Conservation (phyloP, 176 grass and related monocot species). For the Raddia guianensis region DNA sequence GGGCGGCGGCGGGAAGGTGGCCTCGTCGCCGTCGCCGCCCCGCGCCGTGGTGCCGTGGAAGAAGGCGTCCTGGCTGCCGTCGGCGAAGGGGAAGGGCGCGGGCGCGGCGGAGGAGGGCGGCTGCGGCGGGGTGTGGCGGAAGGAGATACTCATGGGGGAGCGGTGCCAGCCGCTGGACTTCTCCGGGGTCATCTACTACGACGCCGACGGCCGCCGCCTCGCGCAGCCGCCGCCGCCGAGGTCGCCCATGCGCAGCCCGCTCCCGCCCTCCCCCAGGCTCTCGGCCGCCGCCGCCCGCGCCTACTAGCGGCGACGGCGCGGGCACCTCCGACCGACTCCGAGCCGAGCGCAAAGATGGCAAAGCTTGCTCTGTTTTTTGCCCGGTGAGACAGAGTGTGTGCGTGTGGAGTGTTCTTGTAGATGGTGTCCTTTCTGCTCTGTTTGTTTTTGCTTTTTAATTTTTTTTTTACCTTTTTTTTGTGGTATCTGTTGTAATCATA, state of each 20-base stretch:
- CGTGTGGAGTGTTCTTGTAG: not conserved
- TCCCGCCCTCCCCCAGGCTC: constrained; percentile 38
- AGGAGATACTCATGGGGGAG: constrained; percentile 80
- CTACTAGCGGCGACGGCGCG: not conserved
- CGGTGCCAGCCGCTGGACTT: constrained; percentile 79
- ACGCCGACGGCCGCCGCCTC: constrained; percentile 66
- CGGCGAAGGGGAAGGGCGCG: constrained; percentile 14
- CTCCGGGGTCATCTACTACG: constrained; percentile 91
- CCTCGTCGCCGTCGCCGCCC: not conserved
- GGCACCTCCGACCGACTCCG: not conserved
- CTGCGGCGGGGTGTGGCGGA: constrained; percentile 60
- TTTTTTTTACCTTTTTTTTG: not conserved
- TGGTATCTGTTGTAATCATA: constrained; percentile 32
- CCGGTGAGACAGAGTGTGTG: not conserved
- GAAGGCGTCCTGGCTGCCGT: constrained; percentile 37
- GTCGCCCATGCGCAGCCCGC: constrained; percentile 75
- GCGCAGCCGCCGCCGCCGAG: constrained; percentile 52
- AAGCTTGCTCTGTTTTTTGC: constrained; percentile 37
- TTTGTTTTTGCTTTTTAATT: not conserved
- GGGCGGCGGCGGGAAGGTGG: not conserved
- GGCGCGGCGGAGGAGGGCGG: constrained; percentile 14
- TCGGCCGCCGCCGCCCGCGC: constrained; percentile 1
- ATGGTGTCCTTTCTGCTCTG: constrained; percentile 15
- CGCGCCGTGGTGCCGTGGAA: constrained; percentile 28
- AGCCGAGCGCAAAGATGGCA: not conserved